phyloP scores from a whole-genome alignment of 805 yeast genomes.

The Teunomyces aglyptinius region DNA sequence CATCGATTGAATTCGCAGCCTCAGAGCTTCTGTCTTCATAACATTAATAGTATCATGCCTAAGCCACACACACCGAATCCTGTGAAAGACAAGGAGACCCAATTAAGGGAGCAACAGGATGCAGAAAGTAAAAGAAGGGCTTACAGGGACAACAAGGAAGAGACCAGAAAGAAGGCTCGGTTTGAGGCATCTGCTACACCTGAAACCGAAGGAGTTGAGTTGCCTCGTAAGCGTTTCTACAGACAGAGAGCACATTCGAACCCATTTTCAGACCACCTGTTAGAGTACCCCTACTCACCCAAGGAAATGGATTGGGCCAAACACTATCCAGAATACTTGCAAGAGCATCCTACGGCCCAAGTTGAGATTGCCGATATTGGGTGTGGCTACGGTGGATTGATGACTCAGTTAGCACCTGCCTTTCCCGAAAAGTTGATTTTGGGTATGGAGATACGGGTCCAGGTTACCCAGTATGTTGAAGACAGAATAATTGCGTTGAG shows the following conservation, averaged over 20 bases:
- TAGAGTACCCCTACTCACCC: slow-evolving; percentile 85
- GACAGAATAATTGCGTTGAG: slow-evolving; percentile 91
- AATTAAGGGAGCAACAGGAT: slow-evolving; percentile 20
- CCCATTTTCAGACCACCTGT: slow-evolving; percentile 92
- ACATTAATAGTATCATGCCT: neutral
- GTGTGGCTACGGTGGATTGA: slow-evolving; percentile 94
- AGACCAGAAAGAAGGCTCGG: slow-evolving; percentile 43
- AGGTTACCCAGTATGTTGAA: slow-evolving; percentile 95
- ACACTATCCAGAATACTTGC: slow-evolving; percentile 62
- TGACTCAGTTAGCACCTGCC: slow-evolving; percentile 73
- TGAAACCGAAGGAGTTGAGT: slow-evolving; percentile 37
- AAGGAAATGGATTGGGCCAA: slow-evolving; percentile 82
- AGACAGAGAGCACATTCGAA: slow-evolving; percentile 98
- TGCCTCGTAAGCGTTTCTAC: slow-evolving; percentile 84
- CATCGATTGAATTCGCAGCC: neutral
- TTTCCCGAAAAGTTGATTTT: slow-evolving; percentile 73
- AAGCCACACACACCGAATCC: slow-evolving; percentile 5
- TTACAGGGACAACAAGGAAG: slow-evolving; percentile 49
- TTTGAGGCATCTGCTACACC: slow-evolving; percentile 33
- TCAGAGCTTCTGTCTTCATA: too few species aligned
- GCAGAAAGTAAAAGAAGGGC: slow-evolving; percentile 45
- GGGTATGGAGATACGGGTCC: slow-evolving; percentile 98
- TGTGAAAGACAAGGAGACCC: slow-evolving; percentile 17
- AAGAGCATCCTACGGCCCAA: slow-evolving; percentile 37
- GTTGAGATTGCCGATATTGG: slow-evolving; percentile 96